A percentile compares a stretch with the other conserved stretches of the same genome.
Conservation (phyloP, 345 rosid species). For the Pelargonium nanum region DNA sequence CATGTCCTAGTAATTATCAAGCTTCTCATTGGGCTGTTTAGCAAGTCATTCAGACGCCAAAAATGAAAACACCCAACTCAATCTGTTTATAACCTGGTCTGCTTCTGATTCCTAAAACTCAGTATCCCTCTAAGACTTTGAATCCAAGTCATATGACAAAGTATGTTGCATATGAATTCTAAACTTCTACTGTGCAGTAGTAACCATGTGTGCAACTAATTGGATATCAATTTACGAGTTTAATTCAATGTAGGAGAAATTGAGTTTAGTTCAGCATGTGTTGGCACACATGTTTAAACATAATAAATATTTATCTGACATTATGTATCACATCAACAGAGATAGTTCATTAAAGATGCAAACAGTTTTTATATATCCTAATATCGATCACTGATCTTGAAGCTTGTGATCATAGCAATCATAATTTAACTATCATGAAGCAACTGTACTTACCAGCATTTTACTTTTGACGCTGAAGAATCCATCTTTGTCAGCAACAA, state of each 20-base stretch:
- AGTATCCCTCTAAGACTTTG: background rate
- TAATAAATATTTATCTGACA: no score
- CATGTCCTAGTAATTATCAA: no score
- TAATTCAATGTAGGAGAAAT: no score
- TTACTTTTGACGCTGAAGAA: slow-evolving; percentile 80
- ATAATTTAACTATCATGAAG: background rate
- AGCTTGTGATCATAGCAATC: background rate
- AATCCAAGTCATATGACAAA: background rate
- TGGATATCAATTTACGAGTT: background rate
- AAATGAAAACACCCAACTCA: no score
- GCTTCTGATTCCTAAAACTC: no score
- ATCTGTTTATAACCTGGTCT: no score
- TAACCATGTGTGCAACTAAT: no score
- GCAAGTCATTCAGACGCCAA: no score
- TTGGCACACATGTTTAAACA: no score
- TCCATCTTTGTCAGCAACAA: slow-evolving; percentile 74
- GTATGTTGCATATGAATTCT: background rate
- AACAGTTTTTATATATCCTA: background rate
- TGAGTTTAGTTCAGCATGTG: no score
- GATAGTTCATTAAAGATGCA: background rate
- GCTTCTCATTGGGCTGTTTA: no score
- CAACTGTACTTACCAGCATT: slow-evolving; percentile 63
- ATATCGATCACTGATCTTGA: background rate
- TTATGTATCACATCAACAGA: no score
- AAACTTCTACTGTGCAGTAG: background rate